Base-by-base conservation (phyloP, 1,284 basidiomycete species). In the Meira nashicola region DNA sequence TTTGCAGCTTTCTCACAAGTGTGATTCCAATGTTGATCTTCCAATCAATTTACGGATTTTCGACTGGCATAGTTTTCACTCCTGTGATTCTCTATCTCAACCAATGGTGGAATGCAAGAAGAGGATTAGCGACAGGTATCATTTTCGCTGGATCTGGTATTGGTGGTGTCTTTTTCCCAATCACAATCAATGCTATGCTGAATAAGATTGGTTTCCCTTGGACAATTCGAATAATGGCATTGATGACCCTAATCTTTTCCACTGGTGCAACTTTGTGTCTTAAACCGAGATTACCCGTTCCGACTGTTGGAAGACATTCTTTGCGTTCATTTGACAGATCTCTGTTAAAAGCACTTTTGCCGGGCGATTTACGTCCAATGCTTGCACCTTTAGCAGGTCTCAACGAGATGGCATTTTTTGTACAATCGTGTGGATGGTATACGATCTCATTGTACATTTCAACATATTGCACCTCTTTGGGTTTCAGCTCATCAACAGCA, bases 361-460 rank as follows among this genome's bases (percentile, higher is more conserved):
- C 58, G 10, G 58, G 43, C n/a, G 46, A 56, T n/a, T 21, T 60
- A 19, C 37, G 37, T 14, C 46, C 21, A 8, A 14, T 60, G 44
- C 41, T 50, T 14, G 10, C 40, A 12, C 25, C 54, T 6, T 17
- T 55, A n/a, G 19, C 55, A 49, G 23, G 55, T 11, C 43, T 66
- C 4, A 41, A 37, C 21, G 51, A 39, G 23, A 44, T 41, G 10
- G 40, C 49, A 21, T 25, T 66, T 6, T 47, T 71, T 23, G 57
- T 54, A 6, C 71, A 74, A 48, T 59, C 70, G 0, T 58, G 58
- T 0, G 68, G 62, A 1, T 74, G 62, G 59, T 67, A 65, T 40
- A 68, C 71, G 12, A 59, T 72, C 15, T 63, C 64, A 19, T 64
- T 74, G 51, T 72, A 72, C 59, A 65, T 74, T 38, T 60, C 65